Evolutionary conservation across 371 early-diverging fungal genomes (phyloP), one percentile per base, ranked within the genome.

Genomic region (Haplosporangium sp.): DNA sequence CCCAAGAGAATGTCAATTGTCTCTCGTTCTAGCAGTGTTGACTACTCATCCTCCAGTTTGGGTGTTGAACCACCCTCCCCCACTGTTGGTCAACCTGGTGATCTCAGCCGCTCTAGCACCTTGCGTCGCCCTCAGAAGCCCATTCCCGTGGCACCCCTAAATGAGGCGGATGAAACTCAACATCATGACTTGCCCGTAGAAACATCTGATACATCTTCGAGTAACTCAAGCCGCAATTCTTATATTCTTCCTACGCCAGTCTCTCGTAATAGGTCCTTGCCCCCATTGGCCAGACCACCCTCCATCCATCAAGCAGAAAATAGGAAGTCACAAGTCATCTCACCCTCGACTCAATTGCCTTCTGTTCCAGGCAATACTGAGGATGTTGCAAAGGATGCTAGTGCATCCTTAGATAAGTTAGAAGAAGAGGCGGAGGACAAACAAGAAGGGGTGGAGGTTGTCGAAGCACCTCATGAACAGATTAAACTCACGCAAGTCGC

Each of bases 251-350:
- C 77, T 9, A 65, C 73, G 13, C 72, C 82, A 39, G 68, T 70
- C 20, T 27, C 77, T 35, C 71, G 72, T 39, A 65, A 66, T 64
- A 56, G 75, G 47, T 47, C 73, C 19, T 42, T 76, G 72, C 74
- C 82, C 40, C 75, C 85, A 3, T 67, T 85, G 65, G 82, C 85
- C 2, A 65, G 82, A 52, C 85, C 81, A 35, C 85, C 85, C 5
- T 77, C 85, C 0, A 67, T 85, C 56, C 83, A 83, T 40, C 67
- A 70, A 19, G 38, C 71, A 9, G 72, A 76, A 53, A 74, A 81
- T 64, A 70, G 74, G 39, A 71, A 27, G 42, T 81, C 64, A 34
- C 56, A 68, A 20, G 73, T 66, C 40, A 56, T 60, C 34, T 58
- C 72, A 20, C 71, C 67, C 1, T 27, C 69, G 2, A 57, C 59